Percentiles rank a stretch among this genome's conserved stretches.
phyloP scores from a whole-genome alignment of 1,284 basidiomycete genomes.

The Sanguinoderma infundibulare region DNA sequence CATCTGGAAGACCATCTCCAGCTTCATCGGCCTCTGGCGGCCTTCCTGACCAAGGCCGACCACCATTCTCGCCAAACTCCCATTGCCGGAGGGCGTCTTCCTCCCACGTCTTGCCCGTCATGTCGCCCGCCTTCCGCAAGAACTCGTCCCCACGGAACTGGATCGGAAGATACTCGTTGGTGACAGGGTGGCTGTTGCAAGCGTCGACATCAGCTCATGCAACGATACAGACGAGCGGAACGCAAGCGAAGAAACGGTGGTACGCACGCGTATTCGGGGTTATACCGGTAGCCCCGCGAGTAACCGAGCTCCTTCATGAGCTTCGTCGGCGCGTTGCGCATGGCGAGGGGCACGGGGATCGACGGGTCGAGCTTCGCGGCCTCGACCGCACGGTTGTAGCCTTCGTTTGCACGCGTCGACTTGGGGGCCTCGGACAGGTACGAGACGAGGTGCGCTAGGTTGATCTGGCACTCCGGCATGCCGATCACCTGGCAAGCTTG shows the following conservation, averaged over 20 bases:
- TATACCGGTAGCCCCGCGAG: conserved; percentile 75
- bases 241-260: conserved; percentile 1
- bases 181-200: conserved; percentile 68
- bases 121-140: conserved; percentile 56
- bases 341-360: conserved; percentile 72
- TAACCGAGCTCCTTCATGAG: conserved; percentile 87
- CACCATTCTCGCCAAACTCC: conserved; percentile 71
- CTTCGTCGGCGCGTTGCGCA: conserved; percentile 88
- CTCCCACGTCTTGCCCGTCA: conserved; percentile 70
- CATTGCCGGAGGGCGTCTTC: conserved; percentile 72
- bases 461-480: conserved; percentile 83
- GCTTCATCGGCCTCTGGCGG: conserved; percentile 1
- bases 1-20: not conserved
- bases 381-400: conserved; percentile 73
- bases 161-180: conserved; percentile 63
- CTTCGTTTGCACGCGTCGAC: conserved; percentile 80
- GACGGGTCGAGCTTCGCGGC: conserved; percentile 58
- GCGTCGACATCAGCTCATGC: not conserved
- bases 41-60: conserved; percentile 68
- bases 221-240: no score
- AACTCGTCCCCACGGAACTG: conserved; percentile 51
- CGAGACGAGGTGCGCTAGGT: conserved; percentile 80
- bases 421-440: conserved; percentile 87
- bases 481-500: conserved; percentile 85
- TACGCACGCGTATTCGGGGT: conserved; percentile 74